Base-by-base conservation (phyloP, 1,284 basidiomycete species). In the Cystobasidiaceae sp. region DNA sequence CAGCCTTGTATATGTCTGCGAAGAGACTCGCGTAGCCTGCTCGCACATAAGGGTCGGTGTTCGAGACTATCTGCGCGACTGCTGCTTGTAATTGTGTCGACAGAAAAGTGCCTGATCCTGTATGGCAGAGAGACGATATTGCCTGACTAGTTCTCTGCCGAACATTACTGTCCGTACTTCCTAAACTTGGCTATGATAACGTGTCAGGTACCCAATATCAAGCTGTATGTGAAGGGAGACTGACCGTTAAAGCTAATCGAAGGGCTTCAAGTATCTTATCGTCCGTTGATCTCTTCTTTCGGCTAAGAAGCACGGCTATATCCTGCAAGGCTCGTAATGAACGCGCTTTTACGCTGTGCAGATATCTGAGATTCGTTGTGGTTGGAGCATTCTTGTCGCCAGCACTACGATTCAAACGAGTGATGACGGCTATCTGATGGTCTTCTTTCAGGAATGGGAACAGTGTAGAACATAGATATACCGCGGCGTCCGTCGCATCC, bases 1-100 rank as follows among this genome's bases (percentile, higher is more conserved):
- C 93, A 71, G 91, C 84, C 57, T 83, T 85, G 77, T 97, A 97
- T 48, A 98, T 90, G 6, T 91, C 83, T n/a, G 93, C 93, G 71
- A 98, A 93, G 0, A 93, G 89, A 19, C 93, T 77, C 0, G 93
- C 92, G 74, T 93, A 97, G 1, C 96, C 96, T 5, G 94, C 93
- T 27, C 96, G 86, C 13, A 87, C 88, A 71, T 92, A 85, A 0
- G 96, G 94, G 75, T 96, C 89, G 9, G 93, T 88, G 76, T 98
- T 97, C 76, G 83, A 90, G 67, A 98, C 91, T n/a, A 98, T 89
- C 74, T 93, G 89, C 72, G 97, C 90, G 5, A 98, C 92, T 9
- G 97, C 82, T 72, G 86, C 86, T 75, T 97, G 97, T 68, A 93
- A 88, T 76, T 96, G 90, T 30, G 82, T 83, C 0, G 90, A 89